Base-by-base conservation (phyloP, 768 basidiomycete genomes). In the Lentinula boryana region DNA sequence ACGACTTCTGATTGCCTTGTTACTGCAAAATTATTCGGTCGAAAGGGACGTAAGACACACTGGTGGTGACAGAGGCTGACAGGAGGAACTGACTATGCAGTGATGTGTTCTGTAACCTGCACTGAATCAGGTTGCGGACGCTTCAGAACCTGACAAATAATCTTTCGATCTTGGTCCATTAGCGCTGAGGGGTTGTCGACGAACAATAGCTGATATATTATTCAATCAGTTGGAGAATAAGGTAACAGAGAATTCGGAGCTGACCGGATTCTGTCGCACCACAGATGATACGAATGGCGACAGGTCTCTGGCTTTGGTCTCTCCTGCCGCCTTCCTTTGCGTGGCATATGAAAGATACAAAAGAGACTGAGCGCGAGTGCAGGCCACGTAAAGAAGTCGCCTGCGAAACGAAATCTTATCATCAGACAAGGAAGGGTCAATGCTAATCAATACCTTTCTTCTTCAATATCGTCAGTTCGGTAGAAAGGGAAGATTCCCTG, bases 371-470 rank as follows among this genome's bases (percentile, higher is more conserved):
- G 93, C 93, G 9, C 93, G 83, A 5, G 93, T 95, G 72, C 91
- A 93, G 0, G 90, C 93, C 7, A 95, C 93, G 67, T 94, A 95
- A 15, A 94, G 80, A 59, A 95, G 72, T 12, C 93, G 88, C 60
- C 93, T 93, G 62, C 3, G 35, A 32, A 23, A n/a, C 15, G 9
- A 32, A 40, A 32, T 48, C 10, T 32, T 18, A 50, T 32, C 5
- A 56, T 23, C 56, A 31, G 16, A 41, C 48, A 36, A n/a, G 15
- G 35, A 35, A 27, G 16, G 60, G 52, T 31, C 21, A 36, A 33
- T 40, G 43, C 52, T 43, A 38, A 49, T 41, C 67, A 75, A 58
- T 52, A 89, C 90, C 89, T 76, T 72, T 95, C 92, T 74, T 95
- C 93, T n/a, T 87, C 85, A 2, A 83, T 69, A 67, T 93, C 88